Evolutionary conservation across 2,329 filamentous ascomycete genomes (phyloP), one percentile per base, ranked within the genome.

Genomic region (Macrophomina phaseolina): DNA sequence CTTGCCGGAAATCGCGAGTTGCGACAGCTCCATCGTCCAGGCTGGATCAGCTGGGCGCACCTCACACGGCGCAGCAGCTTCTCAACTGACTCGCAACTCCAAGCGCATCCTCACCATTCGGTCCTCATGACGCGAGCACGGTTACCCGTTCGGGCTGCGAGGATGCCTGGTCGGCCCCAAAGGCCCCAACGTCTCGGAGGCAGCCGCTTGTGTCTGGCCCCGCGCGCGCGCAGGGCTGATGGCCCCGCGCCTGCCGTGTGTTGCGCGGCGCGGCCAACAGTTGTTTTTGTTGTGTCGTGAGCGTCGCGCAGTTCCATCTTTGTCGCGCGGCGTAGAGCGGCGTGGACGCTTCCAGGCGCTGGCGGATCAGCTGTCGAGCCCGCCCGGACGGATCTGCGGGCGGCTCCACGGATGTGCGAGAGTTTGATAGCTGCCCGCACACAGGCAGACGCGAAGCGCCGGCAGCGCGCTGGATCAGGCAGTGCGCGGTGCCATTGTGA

Each of bases 341-440:
- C 11, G 32, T 16, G 45, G 30, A 42, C 38, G 42, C 58, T 36
- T 42, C 42, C 28, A 45, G 42, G 42, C 30, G 58, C 30, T 23
- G 28, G 28, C 23, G 7, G 56, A 61, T 62, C 58, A 49, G 42
- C 58, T 61, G 58, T 32, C 40, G 53, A 42, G 53, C 48, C 48
- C 18, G 28, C 49, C 34, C 51, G 36, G n/a, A 11, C n/a, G 34
- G 53, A 58, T 58, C 53, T 58, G 42, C 58, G 55, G 48, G 56
- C 56, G 58, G 58, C 42, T 62, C 58, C 42, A 49, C 58, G 58
- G 58, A 62, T 62, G 58, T 28, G 58, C 58, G 14, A 23, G 58
- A 62, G 30, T 60, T 46, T 60, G 55, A 60, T 60, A 60, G 55
- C 55, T 60, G 55, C 55, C 55, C 55, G 55, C 40, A 9, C n/a